phyloP scores from a whole-genome alignment of 2,329 filamentous ascomycete species.

The Atkinsonella texensis region DNA sequence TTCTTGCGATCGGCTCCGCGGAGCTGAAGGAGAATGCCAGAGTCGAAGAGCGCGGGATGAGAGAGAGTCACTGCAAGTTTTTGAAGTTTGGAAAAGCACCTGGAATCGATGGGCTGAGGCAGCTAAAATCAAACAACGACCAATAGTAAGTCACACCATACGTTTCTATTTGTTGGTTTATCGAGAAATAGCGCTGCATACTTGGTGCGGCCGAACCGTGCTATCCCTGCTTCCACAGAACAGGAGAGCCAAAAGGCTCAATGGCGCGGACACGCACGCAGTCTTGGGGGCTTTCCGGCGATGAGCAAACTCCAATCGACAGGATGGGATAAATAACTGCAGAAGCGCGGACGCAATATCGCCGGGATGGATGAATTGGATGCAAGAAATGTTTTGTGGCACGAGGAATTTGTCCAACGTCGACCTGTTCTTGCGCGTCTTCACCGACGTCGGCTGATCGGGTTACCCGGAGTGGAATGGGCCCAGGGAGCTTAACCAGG shows the following conservation, averaged over 20 bases:
- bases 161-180: too few relatives aligned
- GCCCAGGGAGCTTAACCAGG: neutral
- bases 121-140: too few relatives aligned
- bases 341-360: neutral
- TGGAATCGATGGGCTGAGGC: neutral
- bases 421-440: neutral
- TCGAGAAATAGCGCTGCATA: too few relatives aligned
- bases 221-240: neutral
- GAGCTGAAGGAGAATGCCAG: neutral
- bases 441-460: constrained; percentile 7
- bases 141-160: too few relatives aligned
- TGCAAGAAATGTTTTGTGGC: neutral
- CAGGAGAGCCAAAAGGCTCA: neutral
- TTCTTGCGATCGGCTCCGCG: neutral
- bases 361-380: neutral
- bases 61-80: too few relatives aligned
- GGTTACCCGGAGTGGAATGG: neutral
- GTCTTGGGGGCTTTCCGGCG: neutral
- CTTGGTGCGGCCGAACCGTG: neutral
- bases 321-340: neutral
- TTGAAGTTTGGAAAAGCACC: neutral
- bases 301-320: neutral
- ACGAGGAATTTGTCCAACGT: neutral
- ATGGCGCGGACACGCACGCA: constrained; percentile 1
- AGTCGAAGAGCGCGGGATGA: neutral